Evolutionary conservation across 2,329 filamentous ascomycete genomes (phyloP).

Genomic region (Piedraia hortae): DNA sequence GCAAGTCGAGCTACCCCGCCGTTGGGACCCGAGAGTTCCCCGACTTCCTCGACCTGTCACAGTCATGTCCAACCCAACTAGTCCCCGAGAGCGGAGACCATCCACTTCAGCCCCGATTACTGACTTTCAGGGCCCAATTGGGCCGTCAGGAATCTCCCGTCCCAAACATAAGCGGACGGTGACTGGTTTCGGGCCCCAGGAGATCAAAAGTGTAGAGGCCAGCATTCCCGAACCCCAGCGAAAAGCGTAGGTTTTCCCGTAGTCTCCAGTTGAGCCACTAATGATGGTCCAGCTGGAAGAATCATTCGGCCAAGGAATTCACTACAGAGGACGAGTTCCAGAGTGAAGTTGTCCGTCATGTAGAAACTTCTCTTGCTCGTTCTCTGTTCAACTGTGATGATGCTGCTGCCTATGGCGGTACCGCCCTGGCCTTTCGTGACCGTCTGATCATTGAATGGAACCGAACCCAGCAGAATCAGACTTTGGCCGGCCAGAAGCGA

Average conservation of each 20-base stretch:
- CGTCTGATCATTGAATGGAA: constrained; percentile 91
- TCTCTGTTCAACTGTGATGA: constrained; percentile 98
- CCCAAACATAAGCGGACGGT: constrained; percentile 96
- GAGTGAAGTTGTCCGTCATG: constrained; percentile 66
- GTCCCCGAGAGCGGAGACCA: constrained; percentile 22
- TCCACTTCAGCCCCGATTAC: constrained; percentile 61
- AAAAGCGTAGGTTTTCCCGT: constrained; percentile 35
- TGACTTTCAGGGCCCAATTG: constrained; percentile 62
- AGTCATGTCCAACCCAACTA: neutral
- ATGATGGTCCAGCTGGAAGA: constrained; percentile 27
- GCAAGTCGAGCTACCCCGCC: too few relatives aligned
- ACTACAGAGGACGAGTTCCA: constrained; percentile 54
- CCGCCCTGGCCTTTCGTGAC: constrained; percentile 76
- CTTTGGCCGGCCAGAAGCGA: constrained; percentile 67
- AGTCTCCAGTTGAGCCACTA: neutral
- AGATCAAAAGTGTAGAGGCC: constrained; percentile 87
- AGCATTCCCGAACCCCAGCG: constrained; percentile 70
- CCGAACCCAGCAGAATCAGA: constrained; percentile 89
- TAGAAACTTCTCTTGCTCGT: constrained; percentile 84
- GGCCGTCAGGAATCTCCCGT: constrained; percentile 52
- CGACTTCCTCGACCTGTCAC: too few relatives aligned
- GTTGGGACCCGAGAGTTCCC: too few relatives aligned
- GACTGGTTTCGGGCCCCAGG: constrained; percentile 67
- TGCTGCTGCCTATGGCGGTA: constrained; percentile 67
- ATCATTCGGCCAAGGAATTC: constrained; percentile 40